A percentile compares a stretch with the other conserved stretches of the same genome.
Conservation (phyloP, 257 asterid genomes). For the Eustoma russellianum region DNA sequence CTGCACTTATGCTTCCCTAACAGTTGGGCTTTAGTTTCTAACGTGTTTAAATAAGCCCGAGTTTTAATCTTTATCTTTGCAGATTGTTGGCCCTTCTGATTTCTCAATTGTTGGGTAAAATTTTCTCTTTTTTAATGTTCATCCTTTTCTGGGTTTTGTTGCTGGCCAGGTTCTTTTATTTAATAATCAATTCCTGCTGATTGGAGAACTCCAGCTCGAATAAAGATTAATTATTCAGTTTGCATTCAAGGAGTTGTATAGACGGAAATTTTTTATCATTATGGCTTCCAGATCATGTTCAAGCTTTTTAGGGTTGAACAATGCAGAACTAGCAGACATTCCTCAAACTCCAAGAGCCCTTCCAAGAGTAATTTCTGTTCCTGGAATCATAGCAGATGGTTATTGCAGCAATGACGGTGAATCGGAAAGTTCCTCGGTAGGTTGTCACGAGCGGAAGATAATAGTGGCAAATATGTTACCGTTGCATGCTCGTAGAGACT, state of each 20-base stretch:
- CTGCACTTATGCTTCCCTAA: no score
- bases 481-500: conserved; percentile 55
- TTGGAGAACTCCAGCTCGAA: conserved; percentile 1
- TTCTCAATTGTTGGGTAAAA: background rate
- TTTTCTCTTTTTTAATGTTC: background rate
- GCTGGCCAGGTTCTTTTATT: conserved; percentile 1
- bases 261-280: conserved; percentile 10
- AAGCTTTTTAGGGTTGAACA: conserved; percentile 57
- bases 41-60: background rate
- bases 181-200: background rate
- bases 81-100: background rate
- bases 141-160: background rate
- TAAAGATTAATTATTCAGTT: background rate
- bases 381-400: conserved; percentile 60
- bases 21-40: no score
- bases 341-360: conserved; percentile 70
- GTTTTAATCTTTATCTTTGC: no score
- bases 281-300: conserved; percentile 67
- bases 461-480: conserved; percentile 84
- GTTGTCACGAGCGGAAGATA: conserved; percentile 51
- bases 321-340: conserved; percentile 40
- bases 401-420: conserved; percentile 55
- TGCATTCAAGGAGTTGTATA: conserved; percentile 8
- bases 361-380: conserved; percentile 68
- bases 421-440: conserved; percentile 55